Evolutionary conservation across 179 eudicot genomes (phyloP).

Genomic region (Actinidia polygama): DNA sequence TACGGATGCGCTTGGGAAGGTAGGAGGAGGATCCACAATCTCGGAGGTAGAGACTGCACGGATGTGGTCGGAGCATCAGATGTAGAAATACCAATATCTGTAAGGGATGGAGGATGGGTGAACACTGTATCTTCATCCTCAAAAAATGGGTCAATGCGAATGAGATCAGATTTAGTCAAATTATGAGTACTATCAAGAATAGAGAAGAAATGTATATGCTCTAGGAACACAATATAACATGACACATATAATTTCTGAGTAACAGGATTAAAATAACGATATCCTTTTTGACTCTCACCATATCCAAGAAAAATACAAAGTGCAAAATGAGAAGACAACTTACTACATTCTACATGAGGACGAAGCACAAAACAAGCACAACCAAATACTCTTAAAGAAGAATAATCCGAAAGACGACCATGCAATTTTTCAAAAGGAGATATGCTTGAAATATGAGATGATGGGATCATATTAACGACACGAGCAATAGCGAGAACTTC

Average conservation of each 20-base stretch:
- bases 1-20: not conserved
- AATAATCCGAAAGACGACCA: not conserved
- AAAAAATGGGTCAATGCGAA: conserved; percentile 3
- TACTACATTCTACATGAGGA: not conserved
- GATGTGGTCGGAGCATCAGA: no score
- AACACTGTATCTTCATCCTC: not conserved
- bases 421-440: not conserved
- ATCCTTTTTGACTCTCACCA: not conserved
- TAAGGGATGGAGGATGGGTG: not conserved
- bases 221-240: not conserved
- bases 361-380: conserved; percentile 7
- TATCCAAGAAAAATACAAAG: not conserved
- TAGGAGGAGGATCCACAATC: not conserved
- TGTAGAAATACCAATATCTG: not conserved
- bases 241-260: not conserved
- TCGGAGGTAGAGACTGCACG: not conserved
- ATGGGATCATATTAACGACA: not conserved
- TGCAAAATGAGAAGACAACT: not conserved
- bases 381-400: not conserved
- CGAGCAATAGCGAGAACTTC: no score
- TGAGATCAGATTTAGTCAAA: not conserved
- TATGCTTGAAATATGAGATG: not conserved
- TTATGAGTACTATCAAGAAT: not conserved
- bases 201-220: not conserved
- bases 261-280: not conserved